Base-by-base conservation (phyloP, 371 early-diverging fungal species). In the Dipsacomyces acuminosporus region DNA sequence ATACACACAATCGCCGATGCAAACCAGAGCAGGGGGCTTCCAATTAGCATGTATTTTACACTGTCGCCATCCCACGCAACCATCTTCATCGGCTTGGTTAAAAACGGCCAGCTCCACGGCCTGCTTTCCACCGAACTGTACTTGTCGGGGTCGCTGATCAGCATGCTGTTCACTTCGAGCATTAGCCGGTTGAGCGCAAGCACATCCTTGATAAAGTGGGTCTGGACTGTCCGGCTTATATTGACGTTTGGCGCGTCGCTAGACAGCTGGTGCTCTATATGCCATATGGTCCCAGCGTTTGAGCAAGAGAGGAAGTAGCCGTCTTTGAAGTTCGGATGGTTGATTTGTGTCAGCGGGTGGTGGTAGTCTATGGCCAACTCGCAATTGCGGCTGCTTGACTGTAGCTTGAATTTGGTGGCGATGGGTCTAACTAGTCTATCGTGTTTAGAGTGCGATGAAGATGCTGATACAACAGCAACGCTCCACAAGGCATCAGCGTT, bases 21-120 rank as follows among this genome's bases (percentile, higher is more conserved):
- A 91, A 96, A 98, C 98, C 99, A 99, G 9, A 93, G 81, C 14
- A 94, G 56, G 8, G 99, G 98, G 72, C 98, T 95, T 17, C 99
- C 99, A 18, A 99, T 74, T 74, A 98, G 76, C 61, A 93, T 95
- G 70, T 82, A 99, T 78, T 99, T 99, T 67, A 89, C 66, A n/a
- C 80, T 75, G 23, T 80, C 67, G 71, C 95, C 94, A 24, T 82
- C 91, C 99, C 99, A 99, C 21, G 90, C 84, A 59, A 90, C 90
- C 96, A 99, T 96, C 45, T 99, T 87, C 47, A 99, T 79, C 14
- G 98, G 98, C 15, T 89, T 84, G 17, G 79, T 71, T 51, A 93
- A 70, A 24, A 98, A 74, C 14, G 97, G 95, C 99, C 99, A 99
- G 57, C 98, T 85, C 34, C 75, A 75, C 0, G 99, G 98, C 42